Evolutionary conservation across 495 filamentous ascomycete genomes (phyloP).

Genomic region (Friedmanniomyces endolithicus): DNA sequence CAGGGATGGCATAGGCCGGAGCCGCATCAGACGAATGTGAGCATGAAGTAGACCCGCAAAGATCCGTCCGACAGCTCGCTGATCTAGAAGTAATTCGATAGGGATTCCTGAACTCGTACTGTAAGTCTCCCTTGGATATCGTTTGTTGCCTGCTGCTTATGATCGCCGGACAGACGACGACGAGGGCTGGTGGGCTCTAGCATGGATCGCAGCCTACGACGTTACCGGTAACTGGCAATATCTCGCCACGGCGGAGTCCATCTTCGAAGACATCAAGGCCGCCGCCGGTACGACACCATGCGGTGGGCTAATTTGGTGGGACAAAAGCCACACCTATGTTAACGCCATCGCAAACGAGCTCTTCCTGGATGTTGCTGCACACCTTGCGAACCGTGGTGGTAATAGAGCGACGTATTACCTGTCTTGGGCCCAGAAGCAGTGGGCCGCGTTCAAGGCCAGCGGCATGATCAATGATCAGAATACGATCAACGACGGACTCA

Average conservation of each 20-base stretch:
- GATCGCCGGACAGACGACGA: conserved; percentile 4
- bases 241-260: conserved; percentile 41
- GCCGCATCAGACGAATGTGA: conserved; percentile 2
- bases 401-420: conserved; percentile 45
- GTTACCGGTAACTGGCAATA: conserved; percentile 25
- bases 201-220: conserved; percentile 28
- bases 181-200: conserved; percentile 22
- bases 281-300: conserved; percentile 35
- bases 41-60: not conserved
- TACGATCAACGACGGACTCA: conserved; percentile 62
- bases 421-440: conserved; percentile 44
- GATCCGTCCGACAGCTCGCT: not conserved
- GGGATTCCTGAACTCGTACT: conserved; percentile 11
- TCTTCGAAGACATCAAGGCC: conserved; percentile 46
- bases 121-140: not conserved
- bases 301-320: conserved; percentile 55
- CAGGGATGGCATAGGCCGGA: not conserved
- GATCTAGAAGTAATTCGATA: not conserved
- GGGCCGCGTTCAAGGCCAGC: conserved; percentile 55
- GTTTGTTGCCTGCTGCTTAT: no score
- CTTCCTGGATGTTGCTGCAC: conserved; percentile 58
- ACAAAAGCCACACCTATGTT: conserved; percentile 46
- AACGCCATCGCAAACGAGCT: conserved; percentile 71
- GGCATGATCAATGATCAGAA: conserved; percentile 55
- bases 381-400: conserved; percentile 53